Conservation (phyloP, 192 early-diverging fungal genomes). For the Gamsiella multidivaricata region DNA sequence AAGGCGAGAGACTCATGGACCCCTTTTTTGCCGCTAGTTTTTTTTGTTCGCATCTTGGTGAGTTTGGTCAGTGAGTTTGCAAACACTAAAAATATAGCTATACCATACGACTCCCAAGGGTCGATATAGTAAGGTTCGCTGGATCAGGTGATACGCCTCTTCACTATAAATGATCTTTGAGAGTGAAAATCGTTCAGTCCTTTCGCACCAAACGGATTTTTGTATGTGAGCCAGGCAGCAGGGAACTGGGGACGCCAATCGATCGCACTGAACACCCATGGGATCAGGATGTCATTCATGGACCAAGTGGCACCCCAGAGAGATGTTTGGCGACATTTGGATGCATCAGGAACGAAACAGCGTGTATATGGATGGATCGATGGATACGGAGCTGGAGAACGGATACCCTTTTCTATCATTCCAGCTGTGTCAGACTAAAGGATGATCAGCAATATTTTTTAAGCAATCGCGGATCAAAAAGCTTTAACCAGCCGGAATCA, state of each 20-base stretch:
- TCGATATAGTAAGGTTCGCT: too few species aligned
- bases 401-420: not conserved
- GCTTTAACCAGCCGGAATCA: too few species aligned
- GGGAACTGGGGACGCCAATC: not conserved
- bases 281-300: not conserved
- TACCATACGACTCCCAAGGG: too few species aligned
- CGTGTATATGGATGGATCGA: slow-evolving; percentile 4
- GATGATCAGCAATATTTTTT: not conserved
- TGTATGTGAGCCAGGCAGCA: slow-evolving; percentile 16
- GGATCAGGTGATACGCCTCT: not conserved
- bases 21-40: too few species aligned
- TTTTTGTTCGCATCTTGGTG: too few species aligned
- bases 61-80: too few species aligned
- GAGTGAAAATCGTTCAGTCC: slow-evolving; percentile 1
- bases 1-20: too few species aligned
- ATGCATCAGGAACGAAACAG: too few species aligned
- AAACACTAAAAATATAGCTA: too few species aligned
- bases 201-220: slow-evolving; percentile 32
- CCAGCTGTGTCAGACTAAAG: not conserved
- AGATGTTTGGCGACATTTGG: too few species aligned
- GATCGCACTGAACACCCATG: not conserved
- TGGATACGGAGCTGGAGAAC: not conserved
- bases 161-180: not conserved
- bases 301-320: too few species aligned
- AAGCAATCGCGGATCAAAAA: not conserved